These are phyloP conservation scores for Zygotorulaspora danielsina DNA, from an alignment of 805 yeast species.

Conservation along the genomic window DNA sequence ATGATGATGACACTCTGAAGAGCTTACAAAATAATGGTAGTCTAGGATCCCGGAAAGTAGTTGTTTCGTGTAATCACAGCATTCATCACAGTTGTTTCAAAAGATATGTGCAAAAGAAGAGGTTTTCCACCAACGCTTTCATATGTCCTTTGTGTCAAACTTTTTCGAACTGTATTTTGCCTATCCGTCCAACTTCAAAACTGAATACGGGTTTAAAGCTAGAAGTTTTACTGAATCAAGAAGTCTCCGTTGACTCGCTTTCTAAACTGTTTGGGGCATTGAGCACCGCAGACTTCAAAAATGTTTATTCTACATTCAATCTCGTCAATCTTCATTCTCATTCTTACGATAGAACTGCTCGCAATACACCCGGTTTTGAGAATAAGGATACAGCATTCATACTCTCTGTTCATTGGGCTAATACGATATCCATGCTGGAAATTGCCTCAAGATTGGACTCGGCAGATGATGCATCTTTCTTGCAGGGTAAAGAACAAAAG, in stretches of 20 bases:
- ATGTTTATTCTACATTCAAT: conserved; percentile 19
- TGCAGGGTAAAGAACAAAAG: conserved; percentile 39
- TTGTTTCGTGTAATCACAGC: conserved; percentile 89
- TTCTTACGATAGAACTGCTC: conserved; percentile 22
- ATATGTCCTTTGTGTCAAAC: conserved; percentile 95
- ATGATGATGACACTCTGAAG: conserved; percentile 19
- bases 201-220: conserved; percentile 12
- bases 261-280: conserved; percentile 15
- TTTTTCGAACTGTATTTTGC: conserved; percentile 38
- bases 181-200: conserved; percentile 22
- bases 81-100: conserved; percentile 79
- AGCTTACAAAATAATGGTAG: conserved; percentile 18
- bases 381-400: conserved; percentile 20
- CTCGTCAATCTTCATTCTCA: conserved; percentile 19
- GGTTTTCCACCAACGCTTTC: conserved; percentile 57
- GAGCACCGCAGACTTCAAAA: conserved; percentile 15
- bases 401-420: conserved; percentile 30
- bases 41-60: conserved; percentile 34
- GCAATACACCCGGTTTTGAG: conserved; percentile 16
- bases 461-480: conserved; percentile 32
- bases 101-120: conserved; percentile 61
- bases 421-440: conserved; percentile 51
- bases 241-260: conserved; percentile 12
- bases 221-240: conserved; percentile 8
- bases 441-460: conserved; percentile 50